Base-by-base conservation (phyloP, 768 basidiomycete species). In the Tricholoma furcatifolium region DNA sequence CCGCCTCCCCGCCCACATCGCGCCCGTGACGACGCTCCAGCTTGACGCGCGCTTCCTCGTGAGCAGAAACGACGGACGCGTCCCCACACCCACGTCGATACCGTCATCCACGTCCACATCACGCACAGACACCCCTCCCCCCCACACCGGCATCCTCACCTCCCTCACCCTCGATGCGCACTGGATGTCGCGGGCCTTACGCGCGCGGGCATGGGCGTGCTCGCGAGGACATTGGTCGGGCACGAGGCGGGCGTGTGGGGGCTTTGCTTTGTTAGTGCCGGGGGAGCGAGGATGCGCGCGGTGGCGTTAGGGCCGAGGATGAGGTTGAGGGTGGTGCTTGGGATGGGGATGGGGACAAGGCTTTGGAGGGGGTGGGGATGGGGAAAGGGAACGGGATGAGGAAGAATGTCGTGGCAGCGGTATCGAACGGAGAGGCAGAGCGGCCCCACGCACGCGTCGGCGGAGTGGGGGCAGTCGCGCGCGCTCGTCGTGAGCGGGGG, bases 171-270 rank as follows among this genome's bases (percentile, higher is more conserved):
- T 98, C 44, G 91, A 96, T 67, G 68, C 75, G 10, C 81, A 88
- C 41, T 91, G 87, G 80, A 83, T 98, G 86, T 96, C 41, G 87
- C 94, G 17, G 94, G 92, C 1, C 86, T 97, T 58, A 89, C 91
- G 88, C 65, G 79, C 81, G 57, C 84, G 85, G 56, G 70, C 36
- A 88, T 87, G 0, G 95, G 95, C 0, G 80, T 87, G 2, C 81
- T 90, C 85, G 83, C 31, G 79, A 65, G 20, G 77, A 69, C 10
- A 66, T 66, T 59, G 74, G 78, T 44, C 18, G 56, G 36, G n/a
- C 45, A 34, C 36, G 60, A 45, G 4, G 36, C 40, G 8, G 53
- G 54, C 0, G 56, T 55, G 32, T 58, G 57, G 57, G 50, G 57
- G 5, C 35, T 58, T 10, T 51, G 50, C 38, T 21, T 58, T n/a